Base-by-base conservation (phyloP, 345 rosid species). In the Pelargonium nanum region DNA sequence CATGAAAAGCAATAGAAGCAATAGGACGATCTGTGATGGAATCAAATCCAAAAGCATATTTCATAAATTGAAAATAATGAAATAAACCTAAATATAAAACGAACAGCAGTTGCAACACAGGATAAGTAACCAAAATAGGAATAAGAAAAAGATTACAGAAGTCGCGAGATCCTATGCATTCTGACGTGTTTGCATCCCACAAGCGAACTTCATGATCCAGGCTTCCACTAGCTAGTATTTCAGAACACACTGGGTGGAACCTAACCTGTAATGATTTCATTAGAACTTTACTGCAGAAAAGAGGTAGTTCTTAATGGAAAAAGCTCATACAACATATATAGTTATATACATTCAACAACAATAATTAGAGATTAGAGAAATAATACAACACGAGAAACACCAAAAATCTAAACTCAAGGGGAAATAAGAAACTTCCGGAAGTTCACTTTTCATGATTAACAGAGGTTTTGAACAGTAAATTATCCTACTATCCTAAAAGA, bases 1-100 rank as follows among this genome's bases (percentile, higher is more conserved):
- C 89, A 73, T 86, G 93, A 71, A 86, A 86, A 73, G 93, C 87
- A 71, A 86, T 84, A 19, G 93, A 86, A 26, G 89, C 89, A 74
- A 86, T 86, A 24, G 87, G 89, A 58, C 85, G 93, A 69, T 75
- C 93, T 86, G 77, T 63, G 48, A 40, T 40, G 15, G 16, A 32
- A 57, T 63, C 17, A 53, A 69, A 65, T 6, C 60, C 60, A 77
- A 25, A 40, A 40, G 15, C 16, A 40, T 12, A 40, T 40, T 40
- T 3, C 16, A 10, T 40, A 12, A 51, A 55, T 30, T 20, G 19
- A 68, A 26, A 25, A 51, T 58, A 21, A 9, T 30, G 22, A 65
- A 22, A 58, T 20, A 56, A 61, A 19, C 40, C 44, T 24, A 40
- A 40, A 6, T 26, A 24, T 20, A 55, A 60, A 26, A 23, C 45